Evolutionary conservation across 805 yeast species (phyloP).

Genomic region (Diddensiella caesifluorescens): DNA sequence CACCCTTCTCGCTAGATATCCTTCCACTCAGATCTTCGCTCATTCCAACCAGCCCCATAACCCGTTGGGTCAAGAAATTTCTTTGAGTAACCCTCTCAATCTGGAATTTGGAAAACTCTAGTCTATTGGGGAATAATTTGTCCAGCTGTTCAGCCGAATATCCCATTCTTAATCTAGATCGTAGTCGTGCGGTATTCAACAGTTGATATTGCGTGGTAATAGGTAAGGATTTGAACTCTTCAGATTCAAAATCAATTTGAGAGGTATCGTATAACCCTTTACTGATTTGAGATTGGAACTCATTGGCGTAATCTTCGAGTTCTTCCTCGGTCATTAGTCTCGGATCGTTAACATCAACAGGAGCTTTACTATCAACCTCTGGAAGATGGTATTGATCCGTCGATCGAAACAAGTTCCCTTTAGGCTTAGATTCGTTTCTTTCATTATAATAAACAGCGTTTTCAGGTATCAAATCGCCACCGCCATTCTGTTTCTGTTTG

Average conservation of each 20-base stretch:
- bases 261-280: conserved; percentile 35
- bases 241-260: conserved; percentile 75
- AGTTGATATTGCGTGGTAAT: conserved; percentile 82
- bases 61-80: conserved; percentile 79
- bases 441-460: conserved; percentile 33
- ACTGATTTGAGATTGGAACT: conserved; percentile 50
- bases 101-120: conserved; percentile 91
- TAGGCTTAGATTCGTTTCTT: conserved; percentile 31
- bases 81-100: conserved; percentile 88
- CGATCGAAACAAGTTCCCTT: conserved; percentile 37
- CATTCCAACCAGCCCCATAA: conserved; percentile 81
- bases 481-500: conserved; percentile 5
- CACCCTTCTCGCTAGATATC: conserved; percentile 77
- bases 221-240: conserved; percentile 73
- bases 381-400: conserved; percentile 89
- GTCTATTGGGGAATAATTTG: conserved; percentile 69
- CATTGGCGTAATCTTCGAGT: conserved; percentile 52
- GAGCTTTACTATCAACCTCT: conserved; percentile 39
- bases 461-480: conserved; percentile 25
- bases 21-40: conserved; percentile 40
- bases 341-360: conserved; percentile 52
- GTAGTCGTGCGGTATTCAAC: conserved; percentile 70
- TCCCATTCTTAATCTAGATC: conserved; percentile 93
- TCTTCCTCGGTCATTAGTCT: conserved; percentile 74
- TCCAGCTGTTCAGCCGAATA: conserved; percentile 85